Percentiles rank a stretch among this genome's conserved stretches.
Evolutionary conservation across 192 early-diverging fungal genomes (phyloP).

Genomic region (Gryganskiella cystojenkinii): DNA sequence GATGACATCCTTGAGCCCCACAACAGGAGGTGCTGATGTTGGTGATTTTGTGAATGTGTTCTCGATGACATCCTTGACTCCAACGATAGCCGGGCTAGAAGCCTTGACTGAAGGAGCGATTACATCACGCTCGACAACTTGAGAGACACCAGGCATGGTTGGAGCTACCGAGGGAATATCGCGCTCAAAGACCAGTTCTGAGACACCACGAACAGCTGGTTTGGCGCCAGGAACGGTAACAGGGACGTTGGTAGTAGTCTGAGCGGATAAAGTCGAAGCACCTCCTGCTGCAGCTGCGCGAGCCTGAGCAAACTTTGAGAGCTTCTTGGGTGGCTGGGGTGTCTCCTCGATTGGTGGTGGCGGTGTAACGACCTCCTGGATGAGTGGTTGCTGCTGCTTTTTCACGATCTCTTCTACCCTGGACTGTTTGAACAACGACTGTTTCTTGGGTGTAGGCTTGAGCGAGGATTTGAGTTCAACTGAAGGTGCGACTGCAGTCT

Average conservation of each 20-base stretch:
- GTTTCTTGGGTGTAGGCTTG: slow-evolving; percentile 34
- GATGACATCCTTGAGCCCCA: slow-evolving; percentile 18
- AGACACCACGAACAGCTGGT: slow-evolving; percentile 21
- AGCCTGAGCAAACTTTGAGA: slow-evolving; percentile 41
- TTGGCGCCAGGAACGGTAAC: neutral
- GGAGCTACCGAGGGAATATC: slow-evolving; percentile 1
- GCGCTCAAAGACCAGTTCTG: slow-evolving; percentile 26
- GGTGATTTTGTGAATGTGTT: neutral
- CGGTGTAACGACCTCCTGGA: neutral
- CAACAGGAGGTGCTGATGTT: neutral
- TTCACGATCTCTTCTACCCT: slow-evolving; percentile 2
- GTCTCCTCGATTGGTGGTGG: neutral
- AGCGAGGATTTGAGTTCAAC: slow-evolving; percentile 27
- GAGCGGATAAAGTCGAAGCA: neutral
- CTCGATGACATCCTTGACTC: slow-evolving; percentile 5
- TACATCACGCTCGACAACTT: slow-evolving; percentile 14
- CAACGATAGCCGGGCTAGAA: neutral
- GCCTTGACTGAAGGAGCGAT: neutral
- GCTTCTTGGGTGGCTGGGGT: slow-evolving; percentile 17
- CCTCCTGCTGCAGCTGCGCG: slow-evolving; percentile 28
- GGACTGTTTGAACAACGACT: slow-evolving; percentile 29
- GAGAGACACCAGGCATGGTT: slow-evolving; percentile 13
- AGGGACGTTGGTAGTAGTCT: neutral
- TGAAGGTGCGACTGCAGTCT: slow-evolving; percentile 44
- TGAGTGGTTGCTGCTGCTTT: neutral